These are phyloP conservation scores for Trichoderma reesei DNA, from an alignment of 495 filamentous ascomycete genomes.

Conservation along the genomic window DNA sequence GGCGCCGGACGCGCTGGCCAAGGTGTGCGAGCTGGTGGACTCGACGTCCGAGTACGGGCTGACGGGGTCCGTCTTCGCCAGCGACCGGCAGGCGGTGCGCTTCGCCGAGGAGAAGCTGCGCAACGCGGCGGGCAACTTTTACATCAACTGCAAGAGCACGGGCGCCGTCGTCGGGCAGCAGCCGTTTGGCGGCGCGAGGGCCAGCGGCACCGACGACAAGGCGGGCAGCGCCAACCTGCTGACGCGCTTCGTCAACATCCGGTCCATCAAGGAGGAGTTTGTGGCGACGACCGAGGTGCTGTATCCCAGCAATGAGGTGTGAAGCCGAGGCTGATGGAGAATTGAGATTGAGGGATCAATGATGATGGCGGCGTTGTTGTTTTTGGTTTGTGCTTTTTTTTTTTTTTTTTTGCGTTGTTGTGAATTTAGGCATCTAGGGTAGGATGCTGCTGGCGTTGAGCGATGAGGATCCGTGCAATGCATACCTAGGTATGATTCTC, in stretches of 20 bases:
- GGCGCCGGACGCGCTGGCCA: constrained; percentile 37
- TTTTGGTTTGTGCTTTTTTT: background rate
- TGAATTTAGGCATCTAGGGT: background rate
- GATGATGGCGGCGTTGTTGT: background rate
- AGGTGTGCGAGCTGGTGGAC: constrained; percentile 50
- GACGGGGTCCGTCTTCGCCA: constrained; percentile 70
- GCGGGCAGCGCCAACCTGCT: constrained; percentile 70
- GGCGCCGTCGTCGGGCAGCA: constrained; percentile 90
- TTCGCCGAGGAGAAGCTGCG: constrained; percentile 63
- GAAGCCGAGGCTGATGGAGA: too few species aligned
- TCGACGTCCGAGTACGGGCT: constrained; percentile 63
- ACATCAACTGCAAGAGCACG: constrained; percentile 89
- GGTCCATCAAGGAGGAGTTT: constrained; percentile 91
- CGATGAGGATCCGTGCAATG: background rate
- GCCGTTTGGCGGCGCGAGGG: constrained; percentile 78
- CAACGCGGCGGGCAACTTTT: constrained; percentile 80
- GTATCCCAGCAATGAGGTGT: constrained; percentile 72
- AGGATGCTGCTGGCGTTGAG: background rate
- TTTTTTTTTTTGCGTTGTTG: background rate
- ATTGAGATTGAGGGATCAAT: too few species aligned
- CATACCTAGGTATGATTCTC: too few species aligned
- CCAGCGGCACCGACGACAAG: constrained; percentile 88
- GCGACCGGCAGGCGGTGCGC: constrained; percentile 56
- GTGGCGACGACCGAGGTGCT: constrained; percentile 52
- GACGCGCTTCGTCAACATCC: constrained; percentile 68